Evolutionary conservation across 345 rosid species (phyloP).

Genomic region (Salix viminalis): DNA sequence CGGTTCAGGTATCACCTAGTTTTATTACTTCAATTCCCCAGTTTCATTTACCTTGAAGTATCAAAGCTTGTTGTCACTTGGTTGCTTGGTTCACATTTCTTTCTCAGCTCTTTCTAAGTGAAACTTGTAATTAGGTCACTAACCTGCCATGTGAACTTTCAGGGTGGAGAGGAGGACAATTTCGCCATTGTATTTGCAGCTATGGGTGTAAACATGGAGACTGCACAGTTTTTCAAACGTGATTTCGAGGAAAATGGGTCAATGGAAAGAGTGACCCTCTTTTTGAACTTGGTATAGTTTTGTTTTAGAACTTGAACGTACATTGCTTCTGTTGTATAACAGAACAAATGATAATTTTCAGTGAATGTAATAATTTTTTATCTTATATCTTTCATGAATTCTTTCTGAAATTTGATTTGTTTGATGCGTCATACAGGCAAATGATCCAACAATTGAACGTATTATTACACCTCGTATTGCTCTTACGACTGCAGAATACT

Average conservation of each 20-base stretch:
- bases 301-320: neutral
- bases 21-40: neutral
- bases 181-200: slow-evolving; percentile 98
- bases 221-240: slow-evolving; percentile 95
- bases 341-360: neutral
- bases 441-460: slow-evolving; percentile 96
- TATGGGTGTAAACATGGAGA: slow-evolving; percentile 99
- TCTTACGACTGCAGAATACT: slow-evolving; percentile 90
- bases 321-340: neutral
- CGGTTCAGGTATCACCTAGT: neutral
- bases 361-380: neutral
- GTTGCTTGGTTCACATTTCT: slow-evolving; percentile 4
- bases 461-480: slow-evolving; percentile 96
- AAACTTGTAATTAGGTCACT: neutral
- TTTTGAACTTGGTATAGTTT: slow-evolving; percentile 66
- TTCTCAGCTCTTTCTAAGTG: neutral
- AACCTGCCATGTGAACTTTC: slow-evolving; percentile 15
- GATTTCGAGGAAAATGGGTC: slow-evolving; percentile 99
- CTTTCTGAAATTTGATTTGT: slow-evolving; percentile 4
- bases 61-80: neutral
- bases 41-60: neutral
- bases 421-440: slow-evolving; percentile 51
- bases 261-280: slow-evolving; percentile 96
- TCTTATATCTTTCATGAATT: neutral
- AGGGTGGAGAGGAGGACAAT: slow-evolving; percentile 88